A percentile compares a stretch with the other conserved stretches of the same genome.
phyloP scores from a whole-genome alignment of 345 rosid species.

The Trapa incisa region DNA sequence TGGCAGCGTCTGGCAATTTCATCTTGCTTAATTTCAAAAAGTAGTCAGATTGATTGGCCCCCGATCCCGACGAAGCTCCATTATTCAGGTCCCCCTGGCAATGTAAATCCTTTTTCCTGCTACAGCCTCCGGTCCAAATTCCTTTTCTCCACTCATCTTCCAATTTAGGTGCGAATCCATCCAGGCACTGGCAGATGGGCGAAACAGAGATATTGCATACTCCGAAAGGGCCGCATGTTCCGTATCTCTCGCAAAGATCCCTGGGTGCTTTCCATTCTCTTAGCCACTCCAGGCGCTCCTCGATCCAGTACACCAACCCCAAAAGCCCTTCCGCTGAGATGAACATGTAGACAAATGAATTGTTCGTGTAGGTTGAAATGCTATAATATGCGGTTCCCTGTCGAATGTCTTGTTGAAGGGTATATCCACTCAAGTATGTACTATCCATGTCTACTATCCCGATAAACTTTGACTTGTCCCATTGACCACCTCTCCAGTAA shows the following conservation, averaged over 20 bases:
- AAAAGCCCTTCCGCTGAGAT: slow-evolving; percentile 10
- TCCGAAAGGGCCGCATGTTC: slow-evolving; percentile 19
- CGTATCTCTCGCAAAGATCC: slow-evolving; percentile 17
- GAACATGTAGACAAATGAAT: neutral
- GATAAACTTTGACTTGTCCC: neutral
- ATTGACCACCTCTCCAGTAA: slow-evolving; percentile 8
- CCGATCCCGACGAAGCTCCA: neutral
- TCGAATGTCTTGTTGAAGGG: slow-evolving; percentile 3
- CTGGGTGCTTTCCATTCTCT: slow-evolving; percentile 7
- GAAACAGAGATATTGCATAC: slow-evolving; percentile 11
- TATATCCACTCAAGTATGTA: neutral
- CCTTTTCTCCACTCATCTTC: slow-evolving; percentile 9
- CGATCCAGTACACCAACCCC: slow-evolving; percentile 10
- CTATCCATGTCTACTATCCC: neutral
- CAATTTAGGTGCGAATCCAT: slow-evolving; percentile 23
- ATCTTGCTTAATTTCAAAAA: slow-evolving; percentile 1
- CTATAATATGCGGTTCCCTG: slow-evolving; percentile 4
- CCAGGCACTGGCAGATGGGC: slow-evolving; percentile 19
- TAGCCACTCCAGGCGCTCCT: slow-evolving; percentile 8
- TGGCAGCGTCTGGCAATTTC: slow-evolving; percentile 9
- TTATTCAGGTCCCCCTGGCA: slow-evolving; percentile 1
- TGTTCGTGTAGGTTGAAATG: neutral
- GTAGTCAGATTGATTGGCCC: neutral
- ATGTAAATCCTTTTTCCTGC: slow-evolving; percentile 3
- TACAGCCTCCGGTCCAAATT: slow-evolving; percentile 18